Evolutionary conservation across 352 stramenopile genomes (phyloP).

Genomic region (Aphanomyces cochlioides): DNA sequence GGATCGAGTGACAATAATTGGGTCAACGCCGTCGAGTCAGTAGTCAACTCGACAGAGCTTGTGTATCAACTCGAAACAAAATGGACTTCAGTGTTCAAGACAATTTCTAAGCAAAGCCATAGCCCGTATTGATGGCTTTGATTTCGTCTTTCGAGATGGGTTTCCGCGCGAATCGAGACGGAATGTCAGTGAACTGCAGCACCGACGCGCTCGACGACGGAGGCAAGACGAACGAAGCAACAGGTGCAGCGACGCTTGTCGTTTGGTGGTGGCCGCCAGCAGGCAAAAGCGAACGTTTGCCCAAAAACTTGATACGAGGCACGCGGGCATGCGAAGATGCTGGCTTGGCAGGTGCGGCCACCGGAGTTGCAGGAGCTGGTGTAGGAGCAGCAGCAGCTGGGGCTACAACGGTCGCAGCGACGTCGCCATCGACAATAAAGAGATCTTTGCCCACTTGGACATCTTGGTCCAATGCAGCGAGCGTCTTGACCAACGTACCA

Average conservation of each 20-base stretch:
- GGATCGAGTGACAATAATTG: too few species aligned
- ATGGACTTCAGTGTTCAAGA: neutral
- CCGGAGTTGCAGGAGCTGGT: constrained; percentile 37
- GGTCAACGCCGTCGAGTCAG: too few species aligned
- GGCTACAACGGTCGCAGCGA: constrained; percentile 36
- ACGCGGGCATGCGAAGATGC: constrained; percentile 42
- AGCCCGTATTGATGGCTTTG: constrained; percentile 70
- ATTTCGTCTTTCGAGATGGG: constrained; percentile 61
- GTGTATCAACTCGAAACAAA: neutral
- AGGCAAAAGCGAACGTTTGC: constrained; percentile 65
- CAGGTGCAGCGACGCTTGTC: constrained; percentile 32
- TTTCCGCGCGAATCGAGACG: constrained; percentile 45
- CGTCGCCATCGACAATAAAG: constrained; percentile 90
- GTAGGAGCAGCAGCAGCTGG: constrained; percentile 22
- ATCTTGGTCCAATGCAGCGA: constrained; percentile 94
- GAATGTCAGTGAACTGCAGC: constrained; percentile 52
- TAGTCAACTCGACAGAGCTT: neutral
- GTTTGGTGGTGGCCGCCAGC: constrained; percentile 36
- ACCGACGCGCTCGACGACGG: constrained; percentile 59
- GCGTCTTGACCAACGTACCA: constrained; percentile 90
- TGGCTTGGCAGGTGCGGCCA: constrained; percentile 29
- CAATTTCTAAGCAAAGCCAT: constrained; percentile 9
- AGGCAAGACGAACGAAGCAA: constrained; percentile 35
- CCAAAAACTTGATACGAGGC: constrained; percentile 65
- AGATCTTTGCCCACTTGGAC: constrained; percentile 93